Evolutionary conservation across 352 stramenopile genomes (phyloP).

Genomic region (Phytopythium mirpurense): DNA sequence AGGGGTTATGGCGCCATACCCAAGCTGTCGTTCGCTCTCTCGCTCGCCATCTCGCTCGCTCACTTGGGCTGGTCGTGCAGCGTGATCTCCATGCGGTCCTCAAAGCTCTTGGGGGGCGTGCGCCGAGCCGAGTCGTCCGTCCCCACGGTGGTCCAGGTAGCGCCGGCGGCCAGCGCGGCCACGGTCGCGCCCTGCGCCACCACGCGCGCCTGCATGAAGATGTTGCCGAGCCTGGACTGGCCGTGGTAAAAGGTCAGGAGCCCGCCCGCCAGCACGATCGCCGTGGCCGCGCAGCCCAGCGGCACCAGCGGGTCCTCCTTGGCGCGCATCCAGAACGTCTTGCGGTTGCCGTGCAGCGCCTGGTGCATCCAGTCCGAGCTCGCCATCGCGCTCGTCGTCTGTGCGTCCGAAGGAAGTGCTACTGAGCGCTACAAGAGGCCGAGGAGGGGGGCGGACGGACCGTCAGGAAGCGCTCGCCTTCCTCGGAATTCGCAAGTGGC

Average conservation of each 20-base stretch:
- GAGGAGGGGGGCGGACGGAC: not conserved
- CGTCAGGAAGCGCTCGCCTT: too few species aligned
- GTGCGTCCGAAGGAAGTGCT: too few species aligned
- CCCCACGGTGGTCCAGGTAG: not conserved
- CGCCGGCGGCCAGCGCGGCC: slow-evolving; percentile 51
- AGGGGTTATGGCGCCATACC: slow-evolving; percentile 3
- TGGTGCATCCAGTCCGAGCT: slow-evolving; percentile 44
- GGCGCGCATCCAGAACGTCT: slow-evolving; percentile 56
- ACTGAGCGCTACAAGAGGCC: too few species aligned
- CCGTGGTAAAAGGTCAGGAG: slow-evolving; percentile 66
- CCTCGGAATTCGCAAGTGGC: not conserved
- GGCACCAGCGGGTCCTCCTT: slow-evolving; percentile 79
- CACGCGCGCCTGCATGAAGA: slow-evolving; percentile 82
- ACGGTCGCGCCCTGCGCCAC: slow-evolving; percentile 65
- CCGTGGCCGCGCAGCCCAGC: slow-evolving; percentile 58
- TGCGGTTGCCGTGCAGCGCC: slow-evolving; percentile 40
- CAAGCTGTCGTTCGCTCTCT: too few species aligned
- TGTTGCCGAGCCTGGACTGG: slow-evolving; percentile 71
- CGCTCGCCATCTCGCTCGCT: not conserved
- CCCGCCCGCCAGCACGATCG: slow-evolving; percentile 57
- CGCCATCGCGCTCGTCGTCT: not conserved
- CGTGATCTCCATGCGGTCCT: slow-evolving; percentile 68
- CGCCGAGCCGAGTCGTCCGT: not conserved
- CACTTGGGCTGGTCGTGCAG: slow-evolving; percentile 27
- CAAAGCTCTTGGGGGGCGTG: slow-evolving; percentile 32